Conservation (phyloP, 2,329 filamentous ascomycete genomes). For the Cadophora luteo-olivacea region DNA sequence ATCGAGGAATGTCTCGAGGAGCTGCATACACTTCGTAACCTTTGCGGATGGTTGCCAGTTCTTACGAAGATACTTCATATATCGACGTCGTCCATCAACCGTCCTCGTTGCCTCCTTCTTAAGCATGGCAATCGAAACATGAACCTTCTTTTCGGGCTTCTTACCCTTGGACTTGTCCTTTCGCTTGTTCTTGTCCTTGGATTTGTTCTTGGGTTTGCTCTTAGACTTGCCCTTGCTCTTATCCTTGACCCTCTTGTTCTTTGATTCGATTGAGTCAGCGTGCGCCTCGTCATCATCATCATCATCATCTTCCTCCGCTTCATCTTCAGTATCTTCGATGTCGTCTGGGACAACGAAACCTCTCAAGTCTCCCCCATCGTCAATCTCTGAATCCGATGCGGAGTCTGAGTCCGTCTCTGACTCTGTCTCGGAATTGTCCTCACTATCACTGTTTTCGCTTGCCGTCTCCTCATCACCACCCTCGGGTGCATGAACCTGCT, state of each 20-base stretch:
- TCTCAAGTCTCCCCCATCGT: constrained; percentile 52
- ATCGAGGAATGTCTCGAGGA: constrained; percentile 53
- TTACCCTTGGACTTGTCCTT: constrained; percentile 47
- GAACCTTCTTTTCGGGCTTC: constrained; percentile 42
- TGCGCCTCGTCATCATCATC: constrained; percentile 44
- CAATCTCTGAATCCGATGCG: constrained; percentile 44
- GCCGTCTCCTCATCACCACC: constrained; percentile 40
- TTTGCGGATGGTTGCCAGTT: constrained; percentile 79
- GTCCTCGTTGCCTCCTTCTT: constrained; percentile 72
- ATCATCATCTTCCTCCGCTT: constrained; percentile 41
- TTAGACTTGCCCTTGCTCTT: constrained; percentile 47
- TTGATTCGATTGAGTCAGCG: constrained; percentile 25
- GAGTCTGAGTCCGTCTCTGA: constrained; percentile 42
- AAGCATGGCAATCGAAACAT: constrained; percentile 65
- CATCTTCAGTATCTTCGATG: constrained; percentile 39
- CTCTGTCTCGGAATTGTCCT: constrained; percentile 36
- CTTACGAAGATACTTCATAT: constrained; percentile 75
- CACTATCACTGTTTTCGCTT: constrained; percentile 41
- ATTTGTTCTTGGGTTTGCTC: constrained; percentile 50
- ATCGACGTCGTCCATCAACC: constrained; percentile 68
- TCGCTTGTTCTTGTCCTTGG: constrained; percentile 51
- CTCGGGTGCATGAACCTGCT: constrained; percentile 71
- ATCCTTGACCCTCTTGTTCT: constrained; percentile 49
- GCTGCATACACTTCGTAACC: constrained; percentile 70
- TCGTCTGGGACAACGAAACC: constrained; percentile 63